phyloP scores from a whole-genome alignment of 768 basidiomycete genomes.

The Suillus tomentosus region DNA sequence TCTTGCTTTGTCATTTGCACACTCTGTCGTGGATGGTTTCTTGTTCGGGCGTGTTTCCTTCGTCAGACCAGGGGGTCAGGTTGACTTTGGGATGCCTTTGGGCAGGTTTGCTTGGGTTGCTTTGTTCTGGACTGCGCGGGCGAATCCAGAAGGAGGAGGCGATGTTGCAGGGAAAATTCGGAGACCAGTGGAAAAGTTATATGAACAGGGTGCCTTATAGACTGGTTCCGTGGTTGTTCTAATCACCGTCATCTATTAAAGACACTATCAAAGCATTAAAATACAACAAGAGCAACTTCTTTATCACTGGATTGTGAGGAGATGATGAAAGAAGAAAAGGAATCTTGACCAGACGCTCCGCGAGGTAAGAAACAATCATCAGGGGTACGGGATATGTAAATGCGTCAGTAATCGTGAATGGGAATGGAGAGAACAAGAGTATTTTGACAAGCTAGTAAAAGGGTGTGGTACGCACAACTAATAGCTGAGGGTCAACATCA shows the following conservation, averaged over 20 bases:
- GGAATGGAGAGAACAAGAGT: neutral
- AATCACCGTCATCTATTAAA: neutral
- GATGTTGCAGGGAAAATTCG: slow-evolving; percentile 16
- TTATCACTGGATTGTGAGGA: neutral
- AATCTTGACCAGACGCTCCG: neutral
- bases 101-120: neutral
- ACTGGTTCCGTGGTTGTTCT: slow-evolving; percentile 16
- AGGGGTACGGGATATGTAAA: neutral
- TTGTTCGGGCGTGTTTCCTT: slow-evolving; percentile 11
- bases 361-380: neutral
- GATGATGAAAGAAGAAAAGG: neutral
- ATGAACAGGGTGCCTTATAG: slow-evolving; percentile 11
- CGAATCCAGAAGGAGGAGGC: slow-evolving; percentile 21
- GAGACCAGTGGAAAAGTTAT: slow-evolving; percentile 15
- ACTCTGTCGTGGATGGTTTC: slow-evolving; percentile 15
- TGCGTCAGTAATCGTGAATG: neutral
- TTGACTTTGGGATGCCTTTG: slow-evolving; percentile 2
- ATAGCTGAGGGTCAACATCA: slow-evolving; percentile 1
- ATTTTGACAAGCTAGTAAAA: neutral
- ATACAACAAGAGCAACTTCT: neutral
- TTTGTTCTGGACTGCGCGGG: neutral
- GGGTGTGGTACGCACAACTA: neutral
- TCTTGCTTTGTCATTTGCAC: slow-evolving; percentile 7
- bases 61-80: neutral
- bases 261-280: neutral